Percentiles rank a stretch among this genome's conserved stretches.
Conservation (phyloP, 441 rosid genomes). For the Adansonia madagascariensis region DNA sequence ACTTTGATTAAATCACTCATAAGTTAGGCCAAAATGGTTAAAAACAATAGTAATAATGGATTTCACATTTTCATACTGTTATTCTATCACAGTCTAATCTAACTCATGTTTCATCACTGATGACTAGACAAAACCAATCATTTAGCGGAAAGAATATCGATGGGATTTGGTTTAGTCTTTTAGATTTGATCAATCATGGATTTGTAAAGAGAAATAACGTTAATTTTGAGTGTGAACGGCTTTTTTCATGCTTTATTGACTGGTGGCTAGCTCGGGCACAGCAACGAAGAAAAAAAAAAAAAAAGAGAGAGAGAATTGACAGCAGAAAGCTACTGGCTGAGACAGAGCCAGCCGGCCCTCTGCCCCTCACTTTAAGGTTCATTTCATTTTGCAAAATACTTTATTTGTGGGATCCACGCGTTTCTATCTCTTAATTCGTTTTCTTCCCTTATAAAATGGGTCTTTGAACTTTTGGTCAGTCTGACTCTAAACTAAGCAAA, state of each 20-base stretch:
- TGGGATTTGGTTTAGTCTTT: no score
- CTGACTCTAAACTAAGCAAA: not conserved
- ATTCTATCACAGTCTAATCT: not conserved
- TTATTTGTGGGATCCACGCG: conserved; percentile 28
- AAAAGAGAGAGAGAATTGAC: no score
- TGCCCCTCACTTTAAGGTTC: not conserved
- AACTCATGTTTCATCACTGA: not conserved
- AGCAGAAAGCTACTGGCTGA: not conserved
- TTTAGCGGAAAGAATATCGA: no score
- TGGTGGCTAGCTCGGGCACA: no score
- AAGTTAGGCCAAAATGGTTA: not conserved
- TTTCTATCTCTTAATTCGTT: conserved; percentile 20
- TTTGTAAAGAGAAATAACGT: no score
- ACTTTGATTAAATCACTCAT: not conserved
- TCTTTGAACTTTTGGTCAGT: not conserved
- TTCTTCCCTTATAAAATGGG: not conserved
- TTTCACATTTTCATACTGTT: not conserved
- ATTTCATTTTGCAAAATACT: not conserved
- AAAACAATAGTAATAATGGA: not conserved
- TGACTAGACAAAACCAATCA: conserved; percentile 7
- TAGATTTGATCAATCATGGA: no score
- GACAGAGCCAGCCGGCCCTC: not conserved
- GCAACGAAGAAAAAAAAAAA: no score
- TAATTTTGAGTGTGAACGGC: no score
- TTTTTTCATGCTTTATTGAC: no score